A percentile compares a stretch with the other conserved stretches of the same genome.
These are phyloP conservation scores for Plantago rigida DNA, from an alignment of 305 asterid genomes.

Conservation along the genomic window DNA sequence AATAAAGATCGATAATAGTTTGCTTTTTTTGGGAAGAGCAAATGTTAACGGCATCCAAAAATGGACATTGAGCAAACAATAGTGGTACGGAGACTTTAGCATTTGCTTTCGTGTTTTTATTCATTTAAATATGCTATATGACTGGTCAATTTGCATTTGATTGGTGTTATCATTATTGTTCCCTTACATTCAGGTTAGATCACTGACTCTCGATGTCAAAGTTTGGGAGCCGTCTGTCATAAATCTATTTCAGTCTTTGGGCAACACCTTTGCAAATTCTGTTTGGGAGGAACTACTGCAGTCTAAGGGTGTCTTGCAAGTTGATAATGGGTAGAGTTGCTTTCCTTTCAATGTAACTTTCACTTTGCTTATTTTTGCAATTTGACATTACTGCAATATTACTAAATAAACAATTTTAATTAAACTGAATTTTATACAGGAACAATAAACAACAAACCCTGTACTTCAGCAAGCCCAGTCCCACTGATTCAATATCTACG, in stretches of 20 bases:
- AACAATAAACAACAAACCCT: constrained; percentile 58
- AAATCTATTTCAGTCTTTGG: constrained; percentile 82
- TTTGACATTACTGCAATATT: constrained; percentile 15
- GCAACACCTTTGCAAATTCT: constrained; percentile 78
- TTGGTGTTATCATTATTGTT: constrained; percentile 6
- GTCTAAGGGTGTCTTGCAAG: constrained; percentile 59
- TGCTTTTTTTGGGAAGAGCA: too few species aligned
- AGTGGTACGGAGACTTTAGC: too few species aligned
- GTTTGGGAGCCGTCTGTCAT: constrained; percentile 98
- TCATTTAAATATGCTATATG: background rate
- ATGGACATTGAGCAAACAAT: too few species aligned
- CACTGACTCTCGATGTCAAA: constrained; percentile 93
- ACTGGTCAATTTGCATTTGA: background rate
- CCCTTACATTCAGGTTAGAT: constrained; percentile 67
- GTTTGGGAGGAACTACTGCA: constrained; percentile 93
- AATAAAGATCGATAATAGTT: too few species aligned
- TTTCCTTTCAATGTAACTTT: constrained; percentile 14
- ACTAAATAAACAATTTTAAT: constrained; percentile 25
- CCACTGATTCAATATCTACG: constrained; percentile 60
- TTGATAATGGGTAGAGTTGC: constrained; percentile 57
- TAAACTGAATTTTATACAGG: constrained; percentile 53
- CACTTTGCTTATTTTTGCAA: constrained; percentile 6
- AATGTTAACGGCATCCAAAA: too few species aligned
- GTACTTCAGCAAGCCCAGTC: constrained; percentile 73
- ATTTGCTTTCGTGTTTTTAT: too few species aligned